A percentile compares a stretch with the other conserved stretches of the same genome.
phyloP scores from a whole-genome alignment of 1,284 basidiomycete species.

The Ceratobasidium sp. region DNA sequence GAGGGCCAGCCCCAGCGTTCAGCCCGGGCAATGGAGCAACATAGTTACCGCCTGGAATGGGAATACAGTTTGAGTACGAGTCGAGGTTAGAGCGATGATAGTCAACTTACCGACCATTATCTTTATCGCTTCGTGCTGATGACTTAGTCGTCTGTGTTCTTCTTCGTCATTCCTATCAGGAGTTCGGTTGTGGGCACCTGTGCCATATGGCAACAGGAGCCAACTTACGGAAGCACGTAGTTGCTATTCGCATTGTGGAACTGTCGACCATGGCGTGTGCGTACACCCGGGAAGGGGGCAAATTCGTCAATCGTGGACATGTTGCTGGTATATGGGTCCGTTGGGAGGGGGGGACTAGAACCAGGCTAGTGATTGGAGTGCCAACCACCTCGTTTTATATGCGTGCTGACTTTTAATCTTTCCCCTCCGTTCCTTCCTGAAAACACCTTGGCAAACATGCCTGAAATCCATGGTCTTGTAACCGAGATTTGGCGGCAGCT shows the following conservation, averaged over 20 bases:
- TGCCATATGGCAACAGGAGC: background rate
- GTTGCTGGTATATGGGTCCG: background rate
- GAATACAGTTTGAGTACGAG: too few relatives aligned
- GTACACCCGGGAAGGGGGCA: background rate
- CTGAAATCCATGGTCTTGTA: too few relatives aligned
- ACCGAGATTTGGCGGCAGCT: too few relatives aligned
- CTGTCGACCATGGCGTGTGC: constrained; percentile 23
- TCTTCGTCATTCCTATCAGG: constrained; percentile 20
- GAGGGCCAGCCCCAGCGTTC: constrained; percentile 19
- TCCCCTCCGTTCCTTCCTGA: too few relatives aligned
- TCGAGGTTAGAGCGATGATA: background rate
- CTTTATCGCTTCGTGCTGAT: constrained; percentile 37
- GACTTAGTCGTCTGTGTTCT: constrained; percentile 21
- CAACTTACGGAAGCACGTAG: constrained; percentile 25
- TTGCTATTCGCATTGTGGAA: constrained; percentile 35
- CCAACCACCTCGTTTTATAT: too few relatives aligned
- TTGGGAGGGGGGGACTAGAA: too few relatives aligned
- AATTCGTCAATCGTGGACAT: background rate
- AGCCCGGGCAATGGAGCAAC: constrained; percentile 12
- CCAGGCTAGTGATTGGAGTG: too few relatives aligned
- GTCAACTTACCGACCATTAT: constrained; percentile 3
- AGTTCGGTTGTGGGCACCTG: background rate
- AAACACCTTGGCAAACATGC: too few relatives aligned
- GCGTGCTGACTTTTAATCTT: too few relatives aligned
- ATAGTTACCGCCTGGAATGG: constrained; percentile 18